Base-by-base conservation (phyloP, 768 basidiomycete species). In the Dendrothele bispora region DNA sequence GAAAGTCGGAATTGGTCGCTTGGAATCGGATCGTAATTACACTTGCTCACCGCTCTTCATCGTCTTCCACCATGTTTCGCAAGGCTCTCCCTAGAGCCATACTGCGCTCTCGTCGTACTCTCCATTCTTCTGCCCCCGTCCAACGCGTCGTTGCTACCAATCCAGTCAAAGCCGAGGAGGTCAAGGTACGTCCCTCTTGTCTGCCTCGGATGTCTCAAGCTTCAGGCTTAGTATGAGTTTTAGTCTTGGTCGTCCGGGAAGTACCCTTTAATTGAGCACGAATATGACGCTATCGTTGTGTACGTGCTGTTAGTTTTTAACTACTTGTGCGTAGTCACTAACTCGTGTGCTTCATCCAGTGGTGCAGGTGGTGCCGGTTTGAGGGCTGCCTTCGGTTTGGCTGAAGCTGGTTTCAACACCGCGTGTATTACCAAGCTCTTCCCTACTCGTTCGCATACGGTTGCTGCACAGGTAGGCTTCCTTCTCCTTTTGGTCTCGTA, bases 371-470 rank as follows among this genome's bases (percentile, higher is more conserved):
- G 97, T 69, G 97, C 97, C 41, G 97, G 97, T 71, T 80, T 99
- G 58, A 84, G 97, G 69, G 97, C 95, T 35, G 95, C 95, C 17
- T 99, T 99, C 67, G 95, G 97, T 72, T 83, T 98, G 34, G 97
- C 97, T 48, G 95, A 98, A 71, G 91, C 92, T 53, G 97, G 97
- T 46, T 88, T 98, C 71, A 98, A 98, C 63, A 98, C 97, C 15
- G 97, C 97, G 17, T 99, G 97, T 65, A 98, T 98, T 68, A 98
- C 95, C 57, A 98, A 98, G 72, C 80, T 99, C 15, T 98, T 98
- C 78, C 97, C 97, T 7, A 98, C 97, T 18, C 82, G 97, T 70
- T 93, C 90, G 75, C 97, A 99, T 65, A 99, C 97, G 28, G 97
- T 98, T 52, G 97, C 97, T 48, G 97, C 97, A 46, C 95, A 98